phyloP scores from a whole-genome alignment of 768 basidiomycete genomes.

The Cystoderma amianthinum region DNA sequence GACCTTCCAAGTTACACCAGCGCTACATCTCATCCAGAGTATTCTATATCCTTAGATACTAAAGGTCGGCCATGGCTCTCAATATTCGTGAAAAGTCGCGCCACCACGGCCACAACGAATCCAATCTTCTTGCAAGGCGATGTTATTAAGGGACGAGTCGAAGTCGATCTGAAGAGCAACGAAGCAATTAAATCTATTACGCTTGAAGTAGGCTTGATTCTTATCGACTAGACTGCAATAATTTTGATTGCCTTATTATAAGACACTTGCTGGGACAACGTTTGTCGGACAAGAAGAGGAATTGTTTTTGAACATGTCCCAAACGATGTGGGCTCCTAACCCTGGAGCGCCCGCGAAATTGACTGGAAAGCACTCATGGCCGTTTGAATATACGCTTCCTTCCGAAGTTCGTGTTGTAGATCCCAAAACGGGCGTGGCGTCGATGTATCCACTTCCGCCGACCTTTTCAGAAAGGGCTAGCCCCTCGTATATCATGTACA shows the following conservation, averaged over 20 bases:
- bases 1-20: conserved; percentile 3
- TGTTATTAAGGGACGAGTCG: conserved; percentile 40
- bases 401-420: conserved; percentile 29
- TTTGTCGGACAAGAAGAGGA: conserved; percentile 50
- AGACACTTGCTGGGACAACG: conserved; percentile 44
- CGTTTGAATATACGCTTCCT: conserved; percentile 42
- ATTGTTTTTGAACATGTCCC: conserved; percentile 34
- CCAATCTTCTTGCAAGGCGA: conserved; percentile 45
- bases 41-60: conserved; percentile 24
- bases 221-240: too few relatives aligned
- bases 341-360: conserved; percentile 23
- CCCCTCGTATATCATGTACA: conserved; percentile 52
- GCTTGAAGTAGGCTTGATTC: conserved; percentile 29
- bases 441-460: conserved; percentile 37
- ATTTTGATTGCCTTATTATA: too few relatives aligned
- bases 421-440: conserved; percentile 20
- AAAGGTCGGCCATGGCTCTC: conserved; percentile 42
- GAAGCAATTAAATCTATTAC: conserved; percentile 42
- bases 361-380: conserved; percentile 38
- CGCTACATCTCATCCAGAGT: background rate
- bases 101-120: conserved; percentile 25
- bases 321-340: conserved; percentile 33
- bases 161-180: conserved; percentile 41
- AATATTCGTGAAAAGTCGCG: conserved; percentile 39
- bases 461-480: conserved; percentile 50